Conservation (phyloP, 176 grass and related monocot species). For the Oryza glumipatula region DNA sequence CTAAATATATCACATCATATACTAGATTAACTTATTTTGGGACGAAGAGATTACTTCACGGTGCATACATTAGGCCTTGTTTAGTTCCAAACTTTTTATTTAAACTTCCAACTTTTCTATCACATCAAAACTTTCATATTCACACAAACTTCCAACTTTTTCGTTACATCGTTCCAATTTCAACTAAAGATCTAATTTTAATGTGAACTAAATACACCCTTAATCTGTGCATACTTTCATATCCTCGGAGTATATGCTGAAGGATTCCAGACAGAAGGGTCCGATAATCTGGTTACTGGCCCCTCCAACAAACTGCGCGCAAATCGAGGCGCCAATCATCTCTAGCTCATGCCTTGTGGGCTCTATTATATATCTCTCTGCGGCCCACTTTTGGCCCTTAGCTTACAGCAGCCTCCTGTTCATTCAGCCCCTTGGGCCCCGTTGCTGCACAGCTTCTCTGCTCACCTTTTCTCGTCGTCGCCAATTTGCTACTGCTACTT, state of each 20-base stretch:
- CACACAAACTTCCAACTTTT: no score
- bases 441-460: background rate
- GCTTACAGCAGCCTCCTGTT: background rate
- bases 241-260: background rate
- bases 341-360: background rate
- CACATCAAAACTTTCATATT: no score
- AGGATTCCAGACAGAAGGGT: background rate
- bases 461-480: background rate
- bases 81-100: no score
- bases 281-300: background rate
- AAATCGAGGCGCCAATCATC: slow-evolving; percentile 2
- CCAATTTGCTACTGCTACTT: background rate
- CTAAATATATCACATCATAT: no score
- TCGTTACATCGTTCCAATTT: no score
- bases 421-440: background rate
- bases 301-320: background rate
- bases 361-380: background rate
- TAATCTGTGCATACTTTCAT: background rate
- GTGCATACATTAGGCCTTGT: no score
- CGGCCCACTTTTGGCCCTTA: background rate
- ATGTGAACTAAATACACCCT: no score
- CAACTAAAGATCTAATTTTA: no score
- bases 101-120: no score
- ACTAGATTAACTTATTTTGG: no score
- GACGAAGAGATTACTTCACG: no score